Evolutionary conservation across 176 grass and related monocot species (phyloP), one percentile per base, ranked within the genome.

Genomic region (barley (Hordeum vulgare)): DNA sequence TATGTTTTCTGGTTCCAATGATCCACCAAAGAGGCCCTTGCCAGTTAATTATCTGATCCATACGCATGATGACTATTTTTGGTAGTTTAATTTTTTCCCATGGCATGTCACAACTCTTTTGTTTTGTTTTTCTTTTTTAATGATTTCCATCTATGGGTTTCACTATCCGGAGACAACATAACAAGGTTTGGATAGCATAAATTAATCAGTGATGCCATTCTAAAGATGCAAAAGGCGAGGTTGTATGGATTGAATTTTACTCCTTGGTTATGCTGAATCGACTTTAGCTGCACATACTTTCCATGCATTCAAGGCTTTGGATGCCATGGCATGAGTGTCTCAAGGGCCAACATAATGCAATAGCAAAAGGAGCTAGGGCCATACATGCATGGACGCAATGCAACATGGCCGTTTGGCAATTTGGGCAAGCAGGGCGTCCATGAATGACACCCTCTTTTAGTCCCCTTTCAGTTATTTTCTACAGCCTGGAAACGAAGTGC

Each of bases 351-450:
- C 67, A 79, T 15, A 2, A 33, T 3, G 31, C 20, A 59, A 74
- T 18, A 29, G 78, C 41, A 31, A 64, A 75, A 78, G 35, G 53
- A 63, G 44, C 44, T 28, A 72, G 58, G 42, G 59, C 66, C 76
- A 60, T 81, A 40, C 7, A 45, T 76, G 42, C 61, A 77, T 34
- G 63, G 3, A 73, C 24, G 56, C 34, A 2, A 21, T 73, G 65
- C 83, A 78, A 58, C 88, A 85, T 57, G 65, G 41, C 82, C 69
- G 33, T 54, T 89, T 71, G 70, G 39, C 82, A 62, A 62, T 77
- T 77, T 36, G 68, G 33, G 71, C 57, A 9, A 2, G 77, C 77
- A 71, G 72, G 78, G 66, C 21, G 53, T 47, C 79, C 86, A 75
- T 72, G 67, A 66, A 80, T 23, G 37, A 1, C 15, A 49, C 14